These are phyloP conservation scores for Porcisia hertigi DNA, from an alignment of 208 protist species.

Conservation along the genomic window DNA sequence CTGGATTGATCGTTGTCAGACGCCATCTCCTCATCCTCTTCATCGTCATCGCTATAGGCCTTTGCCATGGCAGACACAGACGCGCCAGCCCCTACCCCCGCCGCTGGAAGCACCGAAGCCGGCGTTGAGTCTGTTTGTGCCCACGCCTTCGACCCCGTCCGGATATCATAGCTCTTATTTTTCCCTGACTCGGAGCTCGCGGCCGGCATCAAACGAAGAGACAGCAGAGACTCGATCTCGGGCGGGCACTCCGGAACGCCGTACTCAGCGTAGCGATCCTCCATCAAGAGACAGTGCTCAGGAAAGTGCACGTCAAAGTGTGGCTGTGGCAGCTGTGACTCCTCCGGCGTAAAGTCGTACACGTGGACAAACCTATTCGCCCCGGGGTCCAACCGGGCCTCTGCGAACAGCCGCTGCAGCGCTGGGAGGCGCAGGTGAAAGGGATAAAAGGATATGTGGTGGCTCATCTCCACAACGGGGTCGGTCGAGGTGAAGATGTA, in stretches of 20 bases:
- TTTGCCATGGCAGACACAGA: neutral
- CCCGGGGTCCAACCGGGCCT: conserved; percentile 65
- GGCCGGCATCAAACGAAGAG: conserved; percentile 64
- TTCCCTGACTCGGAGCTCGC: conserved; percentile 81
- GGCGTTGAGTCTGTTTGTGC: conserved; percentile 17
- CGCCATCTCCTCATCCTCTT: neutral
- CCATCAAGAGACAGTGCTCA: conserved; percentile 69
- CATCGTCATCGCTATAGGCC: neutral
- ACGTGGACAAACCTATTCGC: conserved; percentile 90
- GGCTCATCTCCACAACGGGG: conserved; percentile 90
- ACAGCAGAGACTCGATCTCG: conserved; percentile 81
- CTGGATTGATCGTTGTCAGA: neutral
- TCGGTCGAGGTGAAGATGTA: conserved; percentile 90
- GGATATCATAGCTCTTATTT: conserved; percentile 91
- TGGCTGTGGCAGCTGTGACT: conserved; percentile 53
- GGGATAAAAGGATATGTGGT: conserved; percentile 83
- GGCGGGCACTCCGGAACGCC: conserved; percentile 72
- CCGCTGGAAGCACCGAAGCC: conserved; percentile 2
- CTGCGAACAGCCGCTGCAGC: conserved; percentile 57
- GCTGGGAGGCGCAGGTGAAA: conserved; percentile 79
- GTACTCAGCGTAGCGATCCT: conserved; percentile 62
- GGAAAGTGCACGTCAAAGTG: conserved; percentile 81
- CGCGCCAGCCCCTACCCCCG: neutral
- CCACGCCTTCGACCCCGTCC: conserved; percentile 69
- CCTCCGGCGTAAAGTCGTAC: conserved; percentile 91